A percentile compares a stretch with the other conserved stretches of the same genome.
phyloP scores from a whole-genome alignment of 129 eudicot genomes.

The Oenanthe sinensis region DNA sequence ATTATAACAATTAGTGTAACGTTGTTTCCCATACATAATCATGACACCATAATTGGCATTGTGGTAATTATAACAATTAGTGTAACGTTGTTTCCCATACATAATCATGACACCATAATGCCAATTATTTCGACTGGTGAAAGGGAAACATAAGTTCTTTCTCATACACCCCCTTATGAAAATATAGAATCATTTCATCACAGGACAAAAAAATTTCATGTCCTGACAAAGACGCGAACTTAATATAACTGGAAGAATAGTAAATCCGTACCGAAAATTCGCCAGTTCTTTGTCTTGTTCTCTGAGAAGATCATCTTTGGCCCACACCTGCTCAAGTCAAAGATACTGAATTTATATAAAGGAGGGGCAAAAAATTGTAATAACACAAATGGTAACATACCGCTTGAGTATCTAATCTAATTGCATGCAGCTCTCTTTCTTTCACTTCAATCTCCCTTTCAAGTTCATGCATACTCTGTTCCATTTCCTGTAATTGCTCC shows the following conservation, averaged over 20 bases:
- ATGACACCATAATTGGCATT: too few relatives aligned
- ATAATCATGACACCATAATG: too few relatives aligned
- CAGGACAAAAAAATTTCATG: neutral
- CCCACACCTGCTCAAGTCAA: conserved; percentile 67
- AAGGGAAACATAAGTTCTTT: too few relatives aligned
- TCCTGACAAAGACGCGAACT: neutral
- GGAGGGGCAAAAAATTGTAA: neutral
- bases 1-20: too few relatives aligned
- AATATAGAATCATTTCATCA: neutral
- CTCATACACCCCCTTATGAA: neutral
- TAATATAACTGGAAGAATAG: neutral
- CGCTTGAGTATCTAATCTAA: conserved; percentile 71
- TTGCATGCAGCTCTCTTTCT: conserved; percentile 73
- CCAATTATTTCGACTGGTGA: too few relatives aligned
- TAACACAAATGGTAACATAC: conserved; percentile 24
- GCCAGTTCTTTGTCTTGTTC: conserved; percentile 83
- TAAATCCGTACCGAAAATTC: conserved; percentile 39
- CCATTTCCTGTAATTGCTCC: conserved; percentile 84
- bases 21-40: too few relatives aligned
- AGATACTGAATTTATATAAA: neutral
- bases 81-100: too few relatives aligned
- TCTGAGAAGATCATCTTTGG: conserved; percentile 85
- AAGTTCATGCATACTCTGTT: conserved; percentile 52
- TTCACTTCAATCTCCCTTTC: conserved; percentile 75
- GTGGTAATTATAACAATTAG: too few relatives aligned